Evolutionary conservation across 352 stramenopile species (phyloP).

Genomic region (Phytophthora niederhauseri): DNA sequence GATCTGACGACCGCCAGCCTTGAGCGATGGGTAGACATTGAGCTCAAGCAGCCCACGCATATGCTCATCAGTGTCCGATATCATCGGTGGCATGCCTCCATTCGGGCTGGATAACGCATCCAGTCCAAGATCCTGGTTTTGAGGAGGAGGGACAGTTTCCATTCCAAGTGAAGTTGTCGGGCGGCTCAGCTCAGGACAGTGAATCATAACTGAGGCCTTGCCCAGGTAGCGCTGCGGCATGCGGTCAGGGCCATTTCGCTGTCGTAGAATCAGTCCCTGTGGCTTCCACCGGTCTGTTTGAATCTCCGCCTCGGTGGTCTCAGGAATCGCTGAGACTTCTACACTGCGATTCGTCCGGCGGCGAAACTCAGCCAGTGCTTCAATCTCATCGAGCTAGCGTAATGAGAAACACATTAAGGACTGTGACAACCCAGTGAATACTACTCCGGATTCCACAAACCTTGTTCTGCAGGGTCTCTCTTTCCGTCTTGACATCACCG

Average conservation of each 20-base stretch:
- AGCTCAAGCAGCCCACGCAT: slow-evolving; percentile 59
- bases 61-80: slow-evolving; percentile 44
- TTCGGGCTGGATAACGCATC: slow-evolving; percentile 26
- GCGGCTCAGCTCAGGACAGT: slow-evolving; percentile 58
- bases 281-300: slow-evolving; percentile 81
- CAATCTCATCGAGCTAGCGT: slow-evolving; percentile 63
- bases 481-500: slow-evolving; percentile 38
- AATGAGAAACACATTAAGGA: not conserved
- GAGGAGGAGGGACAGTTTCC: slow-evolving; percentile 1
- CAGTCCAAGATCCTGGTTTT: slow-evolving; percentile 28
- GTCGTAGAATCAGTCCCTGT: slow-evolving; percentile 69
- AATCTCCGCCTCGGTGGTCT: slow-evolving; percentile 56
- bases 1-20: slow-evolving; percentile 59
- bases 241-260: slow-evolving; percentile 69
- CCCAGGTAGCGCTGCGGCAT: slow-evolving; percentile 76
- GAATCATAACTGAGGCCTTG: slow-evolving; percentile 73
- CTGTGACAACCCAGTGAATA: not conserved
- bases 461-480: slow-evolving; percentile 45
- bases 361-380: slow-evolving; percentile 57
- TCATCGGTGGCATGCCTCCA: slow-evolving; percentile 18
- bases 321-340: slow-evolving; percentile 49
- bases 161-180: slow-evolving; percentile 15
- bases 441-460: slow-evolving; percentile 25
- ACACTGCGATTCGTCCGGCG: slow-evolving; percentile 68
- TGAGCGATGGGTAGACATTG: slow-evolving; percentile 55